phyloP scores from a whole-genome alignment of 2,329 filamentous ascomycete genomes.

The Raffaelea ambrosiae region DNA sequence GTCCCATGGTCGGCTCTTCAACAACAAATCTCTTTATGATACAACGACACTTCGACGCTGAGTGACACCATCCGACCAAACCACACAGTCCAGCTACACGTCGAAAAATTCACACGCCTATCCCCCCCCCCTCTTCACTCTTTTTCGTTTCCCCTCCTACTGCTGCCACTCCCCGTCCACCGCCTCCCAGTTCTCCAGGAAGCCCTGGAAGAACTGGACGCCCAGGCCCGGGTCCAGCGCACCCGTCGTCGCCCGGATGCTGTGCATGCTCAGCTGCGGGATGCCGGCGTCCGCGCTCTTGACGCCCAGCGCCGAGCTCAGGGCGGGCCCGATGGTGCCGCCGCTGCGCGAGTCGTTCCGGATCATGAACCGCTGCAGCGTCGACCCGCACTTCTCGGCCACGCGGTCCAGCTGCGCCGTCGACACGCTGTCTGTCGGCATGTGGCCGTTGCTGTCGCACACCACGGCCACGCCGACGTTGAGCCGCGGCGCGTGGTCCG shows the following conservation, averaged over 20 bases:
- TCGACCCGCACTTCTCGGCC: constrained; percentile 62
- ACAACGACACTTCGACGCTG: no score
- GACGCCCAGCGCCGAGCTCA: constrained; percentile 73
- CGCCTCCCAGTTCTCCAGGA: constrained; percentile 76
- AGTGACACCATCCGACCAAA: no score
- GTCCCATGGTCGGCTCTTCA: no score
- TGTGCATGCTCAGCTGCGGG: constrained; percentile 90
- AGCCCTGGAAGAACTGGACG: constrained; percentile 80
- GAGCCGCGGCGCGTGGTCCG: constrained; percentile 76
- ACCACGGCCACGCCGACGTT: constrained; percentile 80
- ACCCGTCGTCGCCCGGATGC: constrained; percentile 80
- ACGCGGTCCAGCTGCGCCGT: constrained; percentile 72
- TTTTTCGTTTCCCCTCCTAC: no score
- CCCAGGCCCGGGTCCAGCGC: constrained; percentile 79
- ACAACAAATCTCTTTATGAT: no score
- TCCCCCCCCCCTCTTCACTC: no score
- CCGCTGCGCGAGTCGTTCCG: constrained; percentile 83
- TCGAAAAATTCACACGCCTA: no score
- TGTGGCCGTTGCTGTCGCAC: constrained; percentile 83
- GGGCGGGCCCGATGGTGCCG: constrained; percentile 90
- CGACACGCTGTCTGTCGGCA: constrained; percentile 87
- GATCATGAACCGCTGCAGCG: constrained; percentile 87
- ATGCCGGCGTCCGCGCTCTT: constrained; percentile 81
- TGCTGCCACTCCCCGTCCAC: constrained; percentile 69
- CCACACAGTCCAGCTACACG: no score